Percentiles rank a stretch among this genome's conserved stretches.
Evolutionary conservation across 345 rosid genomes (phyloP).

Genomic region (Iberis pinnata): DNA sequence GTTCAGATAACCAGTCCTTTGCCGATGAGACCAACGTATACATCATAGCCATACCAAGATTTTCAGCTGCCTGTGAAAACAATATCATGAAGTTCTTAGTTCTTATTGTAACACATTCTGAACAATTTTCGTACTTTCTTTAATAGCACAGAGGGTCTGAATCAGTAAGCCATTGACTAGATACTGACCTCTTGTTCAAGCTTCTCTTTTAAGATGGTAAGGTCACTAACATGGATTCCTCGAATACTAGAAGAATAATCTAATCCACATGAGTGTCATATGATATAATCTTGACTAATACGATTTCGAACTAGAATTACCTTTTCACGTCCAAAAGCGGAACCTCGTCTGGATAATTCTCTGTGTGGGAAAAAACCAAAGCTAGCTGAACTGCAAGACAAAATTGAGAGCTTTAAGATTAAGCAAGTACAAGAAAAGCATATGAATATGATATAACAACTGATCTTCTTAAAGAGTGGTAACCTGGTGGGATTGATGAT

Average conservation of each 20-base stretch:
- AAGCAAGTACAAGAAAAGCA: constrained; percentile 6
- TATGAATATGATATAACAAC: not conserved
- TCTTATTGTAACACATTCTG: not conserved
- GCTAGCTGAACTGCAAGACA: constrained; percentile 74
- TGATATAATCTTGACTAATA: not conserved
- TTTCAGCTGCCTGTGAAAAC: constrained; percentile 65
- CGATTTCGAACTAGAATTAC: constrained; percentile 33
- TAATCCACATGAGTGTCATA: constrained; percentile 15
- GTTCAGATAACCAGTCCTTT: constrained; percentile 85
- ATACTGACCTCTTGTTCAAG: constrained; percentile 96
- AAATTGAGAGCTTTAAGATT: constrained; percentile 13
- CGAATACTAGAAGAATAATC: constrained; percentile 46
- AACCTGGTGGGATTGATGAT: constrained; percentile 59
- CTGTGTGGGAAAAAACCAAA: constrained; percentile 82
- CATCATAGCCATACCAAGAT: constrained; percentile 96
- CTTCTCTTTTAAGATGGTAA: constrained; percentile 67
- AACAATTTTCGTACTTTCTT: not conserved
- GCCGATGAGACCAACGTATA: constrained; percentile 86
- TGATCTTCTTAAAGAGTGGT: constrained; percentile 4
- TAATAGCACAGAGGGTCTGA: no score
- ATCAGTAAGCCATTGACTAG: no score
- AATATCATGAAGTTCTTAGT: not conserved
- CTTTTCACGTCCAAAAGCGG: constrained; percentile 78
- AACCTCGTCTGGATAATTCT: constrained; percentile 80
- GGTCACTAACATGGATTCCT: constrained; percentile 69